Conservation (phyloP, 148 eudicot genomes). For the Diospyros kaki region DNA sequence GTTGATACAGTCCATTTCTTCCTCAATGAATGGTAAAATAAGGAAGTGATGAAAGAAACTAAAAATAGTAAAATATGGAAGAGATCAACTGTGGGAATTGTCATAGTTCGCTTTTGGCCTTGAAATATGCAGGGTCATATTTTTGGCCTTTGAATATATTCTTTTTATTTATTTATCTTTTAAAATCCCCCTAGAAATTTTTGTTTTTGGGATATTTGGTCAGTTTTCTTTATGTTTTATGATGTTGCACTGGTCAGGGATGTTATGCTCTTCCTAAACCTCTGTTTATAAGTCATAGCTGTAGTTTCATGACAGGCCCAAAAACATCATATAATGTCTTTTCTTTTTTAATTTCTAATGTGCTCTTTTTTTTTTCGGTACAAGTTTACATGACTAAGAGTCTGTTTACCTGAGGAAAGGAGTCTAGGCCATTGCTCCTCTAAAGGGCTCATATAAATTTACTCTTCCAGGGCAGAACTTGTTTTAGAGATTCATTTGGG, state of each 20-base stretch:
- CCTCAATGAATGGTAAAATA: too few species aligned
- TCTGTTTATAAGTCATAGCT: background rate
- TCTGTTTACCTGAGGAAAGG: too few species aligned
- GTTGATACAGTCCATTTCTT: too few species aligned
- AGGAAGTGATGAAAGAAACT: too few species aligned
- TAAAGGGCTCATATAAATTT: too few species aligned
- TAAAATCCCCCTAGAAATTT: too few species aligned
- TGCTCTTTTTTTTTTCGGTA: too few species aligned
- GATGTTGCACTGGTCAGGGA: background rate
- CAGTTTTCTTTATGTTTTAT: background rate
- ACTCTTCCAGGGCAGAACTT: background rate
- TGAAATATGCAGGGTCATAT: background rate
- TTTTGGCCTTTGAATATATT: background rate
- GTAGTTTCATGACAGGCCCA: background rate
- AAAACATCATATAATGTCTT: too few species aligned
- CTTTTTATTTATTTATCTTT: background rate
- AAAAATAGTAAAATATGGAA: background rate
- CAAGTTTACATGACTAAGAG: too few species aligned
- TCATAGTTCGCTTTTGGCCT: background rate
- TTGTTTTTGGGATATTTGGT: background rate
- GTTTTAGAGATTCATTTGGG: background rate
- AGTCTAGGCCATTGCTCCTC: too few species aligned
- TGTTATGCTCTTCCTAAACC: background rate
- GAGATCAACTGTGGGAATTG: background rate
- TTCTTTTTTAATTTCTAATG: too few species aligned